A percentile compares a stretch with the other conserved stretches of the same genome.
These are phyloP conservation scores for Exophiala sideris DNA, from an alignment of 2,329 filamentous ascomycete genomes.

Conservation along the genomic window DNA sequence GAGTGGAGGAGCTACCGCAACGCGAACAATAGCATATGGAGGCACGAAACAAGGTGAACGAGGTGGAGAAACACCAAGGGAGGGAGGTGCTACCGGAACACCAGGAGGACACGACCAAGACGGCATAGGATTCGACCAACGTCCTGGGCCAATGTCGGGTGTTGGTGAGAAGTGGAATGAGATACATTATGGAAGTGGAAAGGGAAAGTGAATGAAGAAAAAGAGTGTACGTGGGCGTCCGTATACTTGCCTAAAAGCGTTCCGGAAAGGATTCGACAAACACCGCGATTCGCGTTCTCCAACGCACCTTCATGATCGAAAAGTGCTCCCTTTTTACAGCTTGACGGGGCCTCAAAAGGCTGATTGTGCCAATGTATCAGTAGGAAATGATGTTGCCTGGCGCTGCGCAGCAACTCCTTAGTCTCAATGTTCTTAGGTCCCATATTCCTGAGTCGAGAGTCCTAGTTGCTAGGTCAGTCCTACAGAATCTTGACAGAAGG, in stretches of 20 bases:
- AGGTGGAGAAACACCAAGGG: constrained; percentile 11
- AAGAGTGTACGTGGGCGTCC: not conserved
- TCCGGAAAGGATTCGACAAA: not conserved
- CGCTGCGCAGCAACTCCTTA: no score
- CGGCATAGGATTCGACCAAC: constrained; percentile 22
- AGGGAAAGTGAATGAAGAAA: constrained; percentile 13
- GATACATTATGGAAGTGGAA: constrained; percentile 17
- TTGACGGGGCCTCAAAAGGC: not conserved
- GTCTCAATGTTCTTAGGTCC: no score
- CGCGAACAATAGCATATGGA: constrained; percentile 26
- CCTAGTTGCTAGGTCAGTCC: no score
- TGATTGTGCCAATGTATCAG: no score
- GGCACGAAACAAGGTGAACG: constrained; percentile 24
- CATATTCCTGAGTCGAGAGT: no score
- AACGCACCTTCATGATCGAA: no score
- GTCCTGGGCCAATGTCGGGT: constrained; percentile 3
- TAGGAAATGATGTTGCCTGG: no score
- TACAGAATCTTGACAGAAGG: no score
- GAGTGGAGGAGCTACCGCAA: constrained; percentile 24
- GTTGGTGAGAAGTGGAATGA: constrained; percentile 16
- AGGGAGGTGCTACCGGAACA: constrained; percentile 12
- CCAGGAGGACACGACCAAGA: constrained; percentile 12
- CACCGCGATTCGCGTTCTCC: no score
- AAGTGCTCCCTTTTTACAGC: not conserved
- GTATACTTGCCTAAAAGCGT: not conserved